These are phyloP conservation scores for Colletotrichum lentis DNA, from an alignment of 2,329 filamentous ascomycete genomes.

Conservation along the genomic window DNA sequence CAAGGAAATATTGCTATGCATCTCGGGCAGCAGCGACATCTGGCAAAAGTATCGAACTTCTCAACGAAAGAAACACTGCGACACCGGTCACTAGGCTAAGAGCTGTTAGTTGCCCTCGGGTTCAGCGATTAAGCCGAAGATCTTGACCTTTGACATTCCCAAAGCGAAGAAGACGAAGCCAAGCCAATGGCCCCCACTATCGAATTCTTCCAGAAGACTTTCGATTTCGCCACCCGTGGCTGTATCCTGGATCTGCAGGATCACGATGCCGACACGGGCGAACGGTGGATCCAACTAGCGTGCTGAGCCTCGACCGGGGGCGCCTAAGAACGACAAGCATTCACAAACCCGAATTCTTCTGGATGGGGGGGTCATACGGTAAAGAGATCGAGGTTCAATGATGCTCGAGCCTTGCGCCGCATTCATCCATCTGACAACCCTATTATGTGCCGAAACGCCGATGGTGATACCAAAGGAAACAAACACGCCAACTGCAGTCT, in stretches of 20 bases:
- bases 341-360: slow-evolving; percentile 1
- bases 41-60: too few species aligned
- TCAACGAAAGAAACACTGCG: too few species aligned
- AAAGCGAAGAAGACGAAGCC: background rate
- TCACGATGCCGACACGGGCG: background rate
- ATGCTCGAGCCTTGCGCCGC: background rate
- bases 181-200: background rate
- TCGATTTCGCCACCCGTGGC: slow-evolving; percentile 30
- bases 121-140: background rate
- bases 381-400: background rate
- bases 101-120: background rate
- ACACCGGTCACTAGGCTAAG: too few species aligned
- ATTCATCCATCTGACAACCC: background rate
- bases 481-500: background rate
- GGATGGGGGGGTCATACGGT: background rate
- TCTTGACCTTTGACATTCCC: background rate
- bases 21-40: too few species aligned
- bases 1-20: too few species aligned
- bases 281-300: background rate
- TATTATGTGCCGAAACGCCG: slow-evolving; percentile 11
- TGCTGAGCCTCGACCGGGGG: slow-evolving; percentile 1
- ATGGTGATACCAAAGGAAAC: background rate
- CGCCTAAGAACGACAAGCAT: background rate
- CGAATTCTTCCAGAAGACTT: slow-evolving; percentile 35
- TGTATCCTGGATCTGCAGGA: background rate